Base-by-base conservation (phyloP, 73 alveolate species). In the Blepharisma japonicum region DNA sequence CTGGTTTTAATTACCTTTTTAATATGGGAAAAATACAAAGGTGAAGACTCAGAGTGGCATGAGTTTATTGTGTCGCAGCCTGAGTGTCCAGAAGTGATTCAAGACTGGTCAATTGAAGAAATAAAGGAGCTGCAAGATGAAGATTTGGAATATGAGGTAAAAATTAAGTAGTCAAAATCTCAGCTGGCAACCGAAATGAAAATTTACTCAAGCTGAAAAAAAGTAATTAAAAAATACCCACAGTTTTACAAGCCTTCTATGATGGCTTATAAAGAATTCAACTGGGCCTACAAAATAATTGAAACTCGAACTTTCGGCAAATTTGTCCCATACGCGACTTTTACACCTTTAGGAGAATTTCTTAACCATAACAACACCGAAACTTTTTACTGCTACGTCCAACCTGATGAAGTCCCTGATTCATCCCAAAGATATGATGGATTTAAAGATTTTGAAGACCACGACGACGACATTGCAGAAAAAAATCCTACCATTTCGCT, bases 91-190 rank as follows among this genome's bases (percentile, higher is more conserved):
- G 11, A n/a, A 61, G 23, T 9, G 2, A 0, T 61, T 1, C 74
- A 61, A 39, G 74, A 61, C 46, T 61, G 74, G 74, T 8, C 38
- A 61, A 25, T 9, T 61, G 38, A 18, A 9, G 74, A 61, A 61
- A 8, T 61, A 9, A 39, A 61, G 14, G 74, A 20, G 18, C 47
- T 61, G 47, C 74, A 61, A 61, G 74, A 61, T 61, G 39, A 61
- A 14, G 74, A 61, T 25, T 61, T 61, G 47, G 23, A 61, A 25
- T 20, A 14, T 61, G 74, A 61, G 14, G 74, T 61, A 61, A 61
- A 61, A 51, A 61, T 1, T 61, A 61, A 0, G 23, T 61, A 61
- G 74, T n/a, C 74, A 14, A 25, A 61, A 61, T 39, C n/a, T 3
- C n/a, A 18, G 66, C n/a, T 14, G 66, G 66, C n/a, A 18, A 14